Evolutionary conservation across 1,284 basidiomycete genomes (phyloP), one percentile per base, ranked within the genome.

Genomic region (Apiotrichum sp.): DNA sequence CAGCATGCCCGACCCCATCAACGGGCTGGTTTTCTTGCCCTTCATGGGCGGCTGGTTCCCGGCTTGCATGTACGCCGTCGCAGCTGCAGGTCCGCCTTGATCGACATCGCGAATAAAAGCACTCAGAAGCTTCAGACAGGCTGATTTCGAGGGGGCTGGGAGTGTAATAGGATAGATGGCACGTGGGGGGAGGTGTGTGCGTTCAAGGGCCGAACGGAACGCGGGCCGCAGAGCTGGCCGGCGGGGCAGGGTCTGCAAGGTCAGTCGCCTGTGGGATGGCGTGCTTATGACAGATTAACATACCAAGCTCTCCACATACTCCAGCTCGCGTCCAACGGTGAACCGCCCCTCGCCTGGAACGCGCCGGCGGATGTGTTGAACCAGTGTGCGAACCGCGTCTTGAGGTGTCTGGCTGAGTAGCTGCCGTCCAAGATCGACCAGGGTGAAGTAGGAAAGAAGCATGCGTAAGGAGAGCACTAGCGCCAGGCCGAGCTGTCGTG

Each of bases 401-500:
- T 60, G 61, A 1, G 73, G 56, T 0, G 67, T 57, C 36, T 74
- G 57, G 32, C 58, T 39, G 13, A 70, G 56, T 4, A 76, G 63
- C 63, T 75, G 70, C 10, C 63, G 56, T 1, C 66, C 66, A 1
- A 76, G 64, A 43, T 74, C 73, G 31, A 59, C 59, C 22, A 72
- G 62, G 4, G 69, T 69, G 47, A 76, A 73, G 55, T 75, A 75
- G 14, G 71, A 73, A 52, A 76, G 50, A 6, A 69, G 70, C 67
- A 76, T 67, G n/a, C 75, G 62, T 5, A 76, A 56, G 0, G 72
- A 72, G 4, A 76, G 61, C 5, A 74, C 58, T 7, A 76, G 62
- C 0, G 71, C 67, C 16, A 73, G 55, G 0, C 70, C 70, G 8
- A 63, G 63, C 51, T 69, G 63, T 22, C 71, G 62, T 31, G 65